These are phyloP conservation scores for Lagenidium sp. DNA, from an alignment of 352 stramenopile genomes.

Conservation along the genomic window DNA sequence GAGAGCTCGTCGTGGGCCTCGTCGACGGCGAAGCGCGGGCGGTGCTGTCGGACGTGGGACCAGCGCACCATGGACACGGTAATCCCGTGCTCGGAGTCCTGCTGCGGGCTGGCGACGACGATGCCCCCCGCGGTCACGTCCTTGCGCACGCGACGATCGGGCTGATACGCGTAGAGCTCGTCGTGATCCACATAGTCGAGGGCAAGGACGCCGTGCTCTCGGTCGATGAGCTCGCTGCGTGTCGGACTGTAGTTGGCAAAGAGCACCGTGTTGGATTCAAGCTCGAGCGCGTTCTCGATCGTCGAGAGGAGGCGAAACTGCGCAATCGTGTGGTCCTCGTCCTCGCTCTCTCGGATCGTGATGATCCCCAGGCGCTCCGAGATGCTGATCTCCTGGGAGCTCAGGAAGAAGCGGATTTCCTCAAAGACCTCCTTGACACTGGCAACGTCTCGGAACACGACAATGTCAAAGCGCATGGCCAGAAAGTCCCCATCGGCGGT, in stretches of 20 bases:
- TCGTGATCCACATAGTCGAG: constrained; percentile 12
- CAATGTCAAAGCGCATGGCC: neutral
- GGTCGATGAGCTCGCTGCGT: no score
- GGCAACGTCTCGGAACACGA: neutral
- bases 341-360: constrained; percentile 11
- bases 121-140: constrained; percentile 7
- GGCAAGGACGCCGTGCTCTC: constrained; percentile 3
- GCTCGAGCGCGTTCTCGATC: constrained; percentile 2
- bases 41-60: constrained; percentile 2
- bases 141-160: constrained; percentile 6
- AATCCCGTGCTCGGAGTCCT: neutral
- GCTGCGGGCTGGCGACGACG: constrained; percentile 8
- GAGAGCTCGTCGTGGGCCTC: no score
- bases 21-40: constrained; percentile 2
- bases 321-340: constrained; percentile 1
- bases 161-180: constrained; percentile 12
- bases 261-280: constrained; percentile 5
- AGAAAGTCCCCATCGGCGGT: neutral
- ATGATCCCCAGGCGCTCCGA: constrained; percentile 9
- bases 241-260: no score
- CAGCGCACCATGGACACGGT: constrained; percentile 8
- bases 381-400: constrained; percentile 11
- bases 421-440: constrained; percentile 8
- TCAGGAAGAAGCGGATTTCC: constrained; percentile 5
- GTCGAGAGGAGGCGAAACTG: constrained; percentile 5